Evolutionary conservation across 176 grass and related monocot genomes (phyloP).

Genomic region (Lolium rigidum): DNA sequence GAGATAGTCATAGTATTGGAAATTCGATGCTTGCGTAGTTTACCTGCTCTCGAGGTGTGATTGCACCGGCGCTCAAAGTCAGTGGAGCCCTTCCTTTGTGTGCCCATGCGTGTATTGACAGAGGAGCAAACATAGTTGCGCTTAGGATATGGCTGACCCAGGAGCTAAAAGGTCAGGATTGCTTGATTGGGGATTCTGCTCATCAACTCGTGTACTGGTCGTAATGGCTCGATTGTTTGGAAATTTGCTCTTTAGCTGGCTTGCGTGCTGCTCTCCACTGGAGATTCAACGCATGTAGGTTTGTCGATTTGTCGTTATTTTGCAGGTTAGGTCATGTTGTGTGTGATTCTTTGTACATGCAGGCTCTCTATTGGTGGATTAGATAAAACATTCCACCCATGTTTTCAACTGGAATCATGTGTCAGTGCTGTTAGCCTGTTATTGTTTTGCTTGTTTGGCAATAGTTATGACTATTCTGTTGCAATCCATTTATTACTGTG

Average conservation of each 20-base stretch:
- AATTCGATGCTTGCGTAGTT: too few species aligned
- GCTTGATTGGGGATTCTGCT: constrained; percentile 7
- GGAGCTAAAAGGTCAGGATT: neutral
- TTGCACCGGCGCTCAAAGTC: too few species aligned
- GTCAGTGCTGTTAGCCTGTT: neutral
- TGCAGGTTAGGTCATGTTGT: neutral
- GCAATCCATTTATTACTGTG: neutral
- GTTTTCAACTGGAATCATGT: constrained; percentile 1
- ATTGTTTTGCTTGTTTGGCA: neutral
- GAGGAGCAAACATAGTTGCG: constrained; percentile 50
- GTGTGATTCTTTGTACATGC: neutral
- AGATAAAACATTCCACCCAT: neutral
- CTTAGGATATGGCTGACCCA: neutral
- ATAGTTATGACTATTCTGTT: neutral
- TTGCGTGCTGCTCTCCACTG: neutral
- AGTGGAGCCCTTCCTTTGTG: neutral
- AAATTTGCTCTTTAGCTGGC: constrained; percentile 25
- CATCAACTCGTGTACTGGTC: neutral
- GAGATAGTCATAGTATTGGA: neutral
- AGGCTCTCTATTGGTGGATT: neutral
- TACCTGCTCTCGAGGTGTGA: too few species aligned
- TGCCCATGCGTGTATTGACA: neutral
- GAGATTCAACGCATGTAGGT: neutral
- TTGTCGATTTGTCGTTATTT: neutral
- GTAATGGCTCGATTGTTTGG: neutral